These are phyloP conservation scores for Musa balbisiana DNA, from an alignment of 202 grass and related monocot genomes.

Conservation along the genomic window DNA sequence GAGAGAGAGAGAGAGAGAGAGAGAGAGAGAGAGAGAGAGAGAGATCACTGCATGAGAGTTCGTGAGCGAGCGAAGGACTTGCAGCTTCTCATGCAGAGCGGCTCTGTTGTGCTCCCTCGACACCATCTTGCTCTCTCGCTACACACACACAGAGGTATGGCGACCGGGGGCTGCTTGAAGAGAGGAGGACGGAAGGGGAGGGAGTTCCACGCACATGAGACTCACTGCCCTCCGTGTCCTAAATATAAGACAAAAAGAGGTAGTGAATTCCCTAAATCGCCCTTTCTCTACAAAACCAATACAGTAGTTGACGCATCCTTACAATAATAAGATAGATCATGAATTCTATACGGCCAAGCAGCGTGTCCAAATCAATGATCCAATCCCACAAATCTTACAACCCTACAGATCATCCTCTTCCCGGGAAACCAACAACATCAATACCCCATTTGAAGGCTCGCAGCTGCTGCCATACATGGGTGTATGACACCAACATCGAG, in stretches of 20 bases:
- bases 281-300: not conserved
- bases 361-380: not conserved
- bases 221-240: not conserved
- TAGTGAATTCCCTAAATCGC: not conserved
- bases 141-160: not conserved
- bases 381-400: not conserved
- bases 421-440: not conserved
- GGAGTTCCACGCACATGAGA: not conserved
- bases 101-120: constrained; percentile 71
- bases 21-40: too few species aligned
- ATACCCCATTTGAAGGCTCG: too few species aligned
- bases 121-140: constrained; percentile 45
- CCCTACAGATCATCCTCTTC: not conserved
- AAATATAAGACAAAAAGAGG: not conserved
- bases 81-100: constrained; percentile 68
- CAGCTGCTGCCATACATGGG: not conserved
- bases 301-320: too few species aligned
- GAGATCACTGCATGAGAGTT: constrained; percentile 75
- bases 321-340: too few species aligned
- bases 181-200: not conserved
- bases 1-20: not conserved
- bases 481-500: not conserved
- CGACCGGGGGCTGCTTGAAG: constrained; percentile 18
- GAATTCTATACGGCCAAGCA: too few species aligned
- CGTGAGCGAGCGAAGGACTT: constrained; percentile 81